These are phyloP conservation scores for Phytophthora meadii DNA, from an alignment of 352 stramenopile genomes.

Conservation along the genomic window DNA sequence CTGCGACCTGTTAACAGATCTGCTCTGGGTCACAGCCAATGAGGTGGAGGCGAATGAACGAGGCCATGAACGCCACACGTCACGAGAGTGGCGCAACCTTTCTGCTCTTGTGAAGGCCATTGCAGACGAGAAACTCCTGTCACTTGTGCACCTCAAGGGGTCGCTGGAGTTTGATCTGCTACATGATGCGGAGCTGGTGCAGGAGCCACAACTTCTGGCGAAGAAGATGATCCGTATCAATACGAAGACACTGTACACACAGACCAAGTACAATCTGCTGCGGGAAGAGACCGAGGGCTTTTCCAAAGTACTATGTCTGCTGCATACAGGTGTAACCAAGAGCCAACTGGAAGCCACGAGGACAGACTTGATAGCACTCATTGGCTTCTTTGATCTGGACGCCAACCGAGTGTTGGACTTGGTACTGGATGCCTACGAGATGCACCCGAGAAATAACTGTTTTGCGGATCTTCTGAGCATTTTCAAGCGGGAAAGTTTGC, in stretches of 20 bases:
- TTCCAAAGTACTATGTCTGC: conserved; percentile 90
- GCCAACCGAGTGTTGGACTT: conserved; percentile 96
- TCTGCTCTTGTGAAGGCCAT: conserved; percentile 66
- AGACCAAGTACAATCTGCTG: conserved; percentile 97
- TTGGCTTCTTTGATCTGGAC: conserved; percentile 96
- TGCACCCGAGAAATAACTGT: conserved; percentile 79
- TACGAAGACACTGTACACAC: conserved; percentile 92
- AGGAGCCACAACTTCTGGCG: conserved; percentile 53
- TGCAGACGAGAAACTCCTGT: conserved; percentile 74
- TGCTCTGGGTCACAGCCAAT: conserved; percentile 80
- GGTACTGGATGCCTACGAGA: conserved; percentile 93
- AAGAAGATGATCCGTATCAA: conserved; percentile 88
- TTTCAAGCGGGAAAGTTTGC: conserved; percentile 85
- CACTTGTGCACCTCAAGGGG: conserved; percentile 59
- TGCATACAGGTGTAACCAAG: conserved; percentile 75
- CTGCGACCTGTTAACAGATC: conserved; percentile 69
- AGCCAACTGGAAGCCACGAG: conserved; percentile 72
- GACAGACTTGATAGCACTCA: conserved; percentile 78
- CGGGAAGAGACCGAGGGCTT: conserved; percentile 97
- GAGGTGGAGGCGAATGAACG: conserved; percentile 81
- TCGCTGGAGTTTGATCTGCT: conserved; percentile 82
- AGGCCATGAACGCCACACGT: conserved; percentile 70
- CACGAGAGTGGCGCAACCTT: conserved; percentile 75
- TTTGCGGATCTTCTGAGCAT: conserved; percentile 72
- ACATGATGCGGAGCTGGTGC: conserved; percentile 64